Evolutionary conservation across 495 filamentous ascomycete species (phyloP).

Genomic region (Entonaema liquescens): DNA sequence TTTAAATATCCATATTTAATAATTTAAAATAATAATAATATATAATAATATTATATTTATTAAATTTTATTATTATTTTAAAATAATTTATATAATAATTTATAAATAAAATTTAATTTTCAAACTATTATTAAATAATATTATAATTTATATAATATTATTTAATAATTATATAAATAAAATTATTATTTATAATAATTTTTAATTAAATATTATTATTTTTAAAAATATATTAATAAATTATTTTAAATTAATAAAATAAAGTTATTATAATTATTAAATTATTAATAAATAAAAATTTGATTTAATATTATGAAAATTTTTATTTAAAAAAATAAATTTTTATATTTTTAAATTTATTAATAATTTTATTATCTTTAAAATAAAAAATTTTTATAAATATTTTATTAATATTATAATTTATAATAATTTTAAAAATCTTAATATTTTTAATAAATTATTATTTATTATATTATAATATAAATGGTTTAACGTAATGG

Average conservation of each 20-base stretch:
- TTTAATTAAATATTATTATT: neutral
- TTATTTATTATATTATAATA: neutral
- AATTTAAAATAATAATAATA: neutral
- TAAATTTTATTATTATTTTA: neutral
- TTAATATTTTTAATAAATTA: neutral
- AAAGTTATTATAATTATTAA: neutral
- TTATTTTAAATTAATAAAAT: neutral
- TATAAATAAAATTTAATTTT: constrained; percentile 3
- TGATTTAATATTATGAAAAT: neutral
- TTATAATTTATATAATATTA: neutral
- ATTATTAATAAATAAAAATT: neutral
- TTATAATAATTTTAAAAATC: constrained; percentile 3
- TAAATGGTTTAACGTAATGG: too few species aligned
- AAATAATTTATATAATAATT: neutral
- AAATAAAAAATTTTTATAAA: neutral
- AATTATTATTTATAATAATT: constrained; percentile 1
- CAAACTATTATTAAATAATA: neutral
- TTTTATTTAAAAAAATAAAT: neutral
- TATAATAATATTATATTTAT: constrained; percentile 7
- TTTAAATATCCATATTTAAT: neutral
- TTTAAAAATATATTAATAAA: neutral
- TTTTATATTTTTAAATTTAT: neutral
- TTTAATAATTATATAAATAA: constrained; percentile 1
- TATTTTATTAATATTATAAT: neutral
- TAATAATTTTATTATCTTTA: neutral